phyloP scores from a whole-genome alignment of 495 filamentous ascomycete genomes.

The Evernia prunastri region DNA sequence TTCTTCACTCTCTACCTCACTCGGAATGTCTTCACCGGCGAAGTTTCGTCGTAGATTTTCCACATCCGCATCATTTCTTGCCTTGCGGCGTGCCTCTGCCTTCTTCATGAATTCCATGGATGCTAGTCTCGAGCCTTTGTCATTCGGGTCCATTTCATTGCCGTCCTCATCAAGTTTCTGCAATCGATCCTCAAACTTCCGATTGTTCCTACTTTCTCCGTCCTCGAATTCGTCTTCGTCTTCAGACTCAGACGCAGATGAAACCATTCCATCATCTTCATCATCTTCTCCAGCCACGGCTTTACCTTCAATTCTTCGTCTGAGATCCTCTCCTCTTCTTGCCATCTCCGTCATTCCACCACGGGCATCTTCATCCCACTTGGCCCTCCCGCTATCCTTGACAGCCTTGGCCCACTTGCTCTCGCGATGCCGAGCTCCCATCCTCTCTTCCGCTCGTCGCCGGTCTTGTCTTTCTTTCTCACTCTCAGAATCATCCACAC shows the following conservation, averaged over 20 bases:
- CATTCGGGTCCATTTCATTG: slow-evolving; percentile 35
- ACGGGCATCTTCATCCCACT: slow-evolving; percentile 79
- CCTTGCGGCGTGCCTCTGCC: slow-evolving; percentile 69
- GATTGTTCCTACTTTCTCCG: slow-evolving; percentile 43
- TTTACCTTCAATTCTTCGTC: slow-evolving; percentile 77
- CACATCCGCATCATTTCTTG: slow-evolving; percentile 75
- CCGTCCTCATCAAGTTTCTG: slow-evolving; percentile 49
- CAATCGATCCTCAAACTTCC: slow-evolving; percentile 51
- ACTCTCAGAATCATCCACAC: slow-evolving; percentile 63
- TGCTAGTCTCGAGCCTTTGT: slow-evolving; percentile 46
- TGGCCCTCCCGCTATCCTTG: slow-evolving; percentile 67
- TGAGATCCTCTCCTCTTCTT: slow-evolving; percentile 75
- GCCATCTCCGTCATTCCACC: slow-evolving; percentile 76
- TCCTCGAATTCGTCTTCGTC: slow-evolving; percentile 56
- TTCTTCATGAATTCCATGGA: slow-evolving; percentile 90
- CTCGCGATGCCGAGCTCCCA: slow-evolving; percentile 80
- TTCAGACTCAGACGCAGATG: slow-evolving; percentile 48
- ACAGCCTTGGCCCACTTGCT: slow-evolving; percentile 93
- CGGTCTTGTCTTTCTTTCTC: slow-evolving; percentile 76
- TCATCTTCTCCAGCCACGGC: slow-evolving; percentile 47
- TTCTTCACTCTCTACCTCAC: slow-evolving; percentile 46
- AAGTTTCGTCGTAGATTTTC: slow-evolving; percentile 68
- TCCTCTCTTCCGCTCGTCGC: slow-evolving; percentile 74
- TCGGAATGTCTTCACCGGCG: slow-evolving; percentile 48
- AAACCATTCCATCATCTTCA: slow-evolving; percentile 44